Conservation (phyloP, 345 rosid genomes). For the Raphanus raphanistrum region DNA sequence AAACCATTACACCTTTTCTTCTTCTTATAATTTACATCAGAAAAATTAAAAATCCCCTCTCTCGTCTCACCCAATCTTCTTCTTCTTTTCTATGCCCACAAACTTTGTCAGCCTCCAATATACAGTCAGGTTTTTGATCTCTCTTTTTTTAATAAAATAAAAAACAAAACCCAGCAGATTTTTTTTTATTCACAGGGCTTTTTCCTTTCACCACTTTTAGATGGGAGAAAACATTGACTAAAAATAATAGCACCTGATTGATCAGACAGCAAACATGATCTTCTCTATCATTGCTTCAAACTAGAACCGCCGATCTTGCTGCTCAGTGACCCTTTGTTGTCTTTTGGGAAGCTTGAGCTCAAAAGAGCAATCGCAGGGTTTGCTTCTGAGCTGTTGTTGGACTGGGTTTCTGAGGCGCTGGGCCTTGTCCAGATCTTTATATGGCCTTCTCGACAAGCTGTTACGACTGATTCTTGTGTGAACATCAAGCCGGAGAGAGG, state of each 20-base stretch:
- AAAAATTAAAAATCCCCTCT: constrained; percentile 9
- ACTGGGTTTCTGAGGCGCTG: constrained; percentile 55
- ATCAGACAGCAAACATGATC: constrained; percentile 20
- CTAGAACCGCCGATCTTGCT: constrained; percentile 59
- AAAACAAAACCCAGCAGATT: constrained; percentile 26
- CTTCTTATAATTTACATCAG: constrained; percentile 24
- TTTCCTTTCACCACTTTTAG: constrained; percentile 23
- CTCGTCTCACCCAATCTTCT: constrained; percentile 28
- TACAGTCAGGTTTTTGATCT: constrained; percentile 35
- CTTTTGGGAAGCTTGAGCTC: constrained; percentile 55
- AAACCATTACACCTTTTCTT: neutral
- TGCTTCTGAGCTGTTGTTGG: constrained; percentile 56
- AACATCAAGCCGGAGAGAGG: constrained; percentile 91
- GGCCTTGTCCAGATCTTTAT: constrained; percentile 97
- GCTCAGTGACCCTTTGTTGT: constrained; percentile 62
- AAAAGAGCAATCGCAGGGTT: constrained; percentile 34
- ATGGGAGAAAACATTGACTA: constrained; percentile 25
- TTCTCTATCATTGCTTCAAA: constrained; percentile 57
- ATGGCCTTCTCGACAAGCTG: constrained; percentile 93
- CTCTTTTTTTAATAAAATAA: neutral
- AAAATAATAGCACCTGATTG: constrained; percentile 32
- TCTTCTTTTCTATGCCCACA: constrained; percentile 24
- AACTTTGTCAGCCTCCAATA: constrained; percentile 34
- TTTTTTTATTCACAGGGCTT: constrained; percentile 37
- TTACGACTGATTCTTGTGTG: constrained; percentile 84